Evolutionary conservation across 2,329 filamentous ascomycete species (phyloP).

Genomic region (Dactylonectria estremocensis): DNA sequence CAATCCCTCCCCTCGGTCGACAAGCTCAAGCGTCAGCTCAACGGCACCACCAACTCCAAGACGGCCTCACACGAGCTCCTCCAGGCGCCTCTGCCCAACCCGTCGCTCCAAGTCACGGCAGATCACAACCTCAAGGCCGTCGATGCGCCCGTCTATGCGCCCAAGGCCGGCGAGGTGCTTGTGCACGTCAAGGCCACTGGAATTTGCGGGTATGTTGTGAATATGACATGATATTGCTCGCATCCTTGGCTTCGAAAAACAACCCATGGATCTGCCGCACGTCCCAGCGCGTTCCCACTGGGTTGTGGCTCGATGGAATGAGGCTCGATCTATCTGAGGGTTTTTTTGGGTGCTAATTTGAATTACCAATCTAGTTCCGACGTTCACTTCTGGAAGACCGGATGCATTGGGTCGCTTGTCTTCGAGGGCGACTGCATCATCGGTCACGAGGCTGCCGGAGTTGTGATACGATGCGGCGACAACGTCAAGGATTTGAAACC

Average conservation of each 20-base stretch:
- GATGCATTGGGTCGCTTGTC: constrained; percentile 73
- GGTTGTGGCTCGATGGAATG: neutral
- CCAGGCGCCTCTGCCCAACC: constrained; percentile 51
- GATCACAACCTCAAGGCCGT: constrained; percentile 71
- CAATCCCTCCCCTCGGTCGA: constrained; percentile 34
- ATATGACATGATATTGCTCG: constrained; percentile 51
- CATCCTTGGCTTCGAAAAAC: neutral
- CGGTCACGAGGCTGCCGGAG: constrained; percentile 75
- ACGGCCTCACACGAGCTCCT: constrained; percentile 32
- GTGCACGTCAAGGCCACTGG: constrained; percentile 75
- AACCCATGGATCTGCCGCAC: no score
- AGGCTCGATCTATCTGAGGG: constrained; percentile 11
- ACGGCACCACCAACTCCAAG: constrained; percentile 6
- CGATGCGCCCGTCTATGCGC: constrained; percentile 70
- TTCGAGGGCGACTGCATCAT: constrained; percentile 76
- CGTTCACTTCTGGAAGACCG: constrained; percentile 78
- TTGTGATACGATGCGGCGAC: constrained; percentile 71
- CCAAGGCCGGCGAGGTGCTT: constrained; percentile 68
- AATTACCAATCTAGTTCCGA: constrained; percentile 65
- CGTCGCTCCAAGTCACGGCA: constrained; percentile 64
- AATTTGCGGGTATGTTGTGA: constrained; percentile 76
- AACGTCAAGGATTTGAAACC: constrained; percentile 67
- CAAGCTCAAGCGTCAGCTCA: constrained; percentile 39
- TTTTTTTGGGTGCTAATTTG: no score
- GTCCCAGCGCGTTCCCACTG: neutral